Evolutionary conservation across 208 protist genomes (phyloP).

Genomic region (Vickermania ingenoplastis): DNA sequence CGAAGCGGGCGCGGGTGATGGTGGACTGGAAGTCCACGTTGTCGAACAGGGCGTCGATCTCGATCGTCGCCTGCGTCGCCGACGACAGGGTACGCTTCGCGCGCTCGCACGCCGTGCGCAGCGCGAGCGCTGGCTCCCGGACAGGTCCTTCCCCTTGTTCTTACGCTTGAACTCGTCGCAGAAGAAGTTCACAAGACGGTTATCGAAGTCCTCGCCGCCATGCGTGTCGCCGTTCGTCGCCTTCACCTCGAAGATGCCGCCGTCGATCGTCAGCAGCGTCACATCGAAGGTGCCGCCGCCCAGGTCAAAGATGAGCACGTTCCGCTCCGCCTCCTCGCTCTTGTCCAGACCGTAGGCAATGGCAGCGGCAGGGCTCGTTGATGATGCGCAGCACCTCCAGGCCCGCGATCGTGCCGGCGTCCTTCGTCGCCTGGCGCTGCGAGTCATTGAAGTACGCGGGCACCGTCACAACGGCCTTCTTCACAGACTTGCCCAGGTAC

Average conservation of each 20-base stretch:
- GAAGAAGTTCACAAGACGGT: conserved; percentile 35
- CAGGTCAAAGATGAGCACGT: neutral
- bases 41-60: conserved; percentile 94
- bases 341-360: neutral
- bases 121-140: neutral
- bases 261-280: neutral
- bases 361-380: neutral
- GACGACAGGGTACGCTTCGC: conserved; percentile 97
- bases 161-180: neutral
- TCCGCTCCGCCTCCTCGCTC: neutral
- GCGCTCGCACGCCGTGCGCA: neutral
- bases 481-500: neutral
- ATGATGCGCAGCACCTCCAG: too few species aligned
- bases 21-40: conserved; percentile 63
- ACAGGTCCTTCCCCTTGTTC: neutral
- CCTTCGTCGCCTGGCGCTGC: too few species aligned
- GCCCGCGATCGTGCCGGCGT: too few species aligned
- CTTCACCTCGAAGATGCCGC: conserved; percentile 93
- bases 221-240: conserved; percentile 91
- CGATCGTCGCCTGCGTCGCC: conserved; percentile 83
- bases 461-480: neutral
- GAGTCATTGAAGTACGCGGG: too few species aligned
- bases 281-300: neutral
- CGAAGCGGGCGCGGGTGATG: conserved; percentile 90
- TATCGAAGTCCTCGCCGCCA: conserved; percentile 92